phyloP scores from a whole-genome alignment of 306 rosid genomes.

The Glycyrrhiza uralensis region DNA sequence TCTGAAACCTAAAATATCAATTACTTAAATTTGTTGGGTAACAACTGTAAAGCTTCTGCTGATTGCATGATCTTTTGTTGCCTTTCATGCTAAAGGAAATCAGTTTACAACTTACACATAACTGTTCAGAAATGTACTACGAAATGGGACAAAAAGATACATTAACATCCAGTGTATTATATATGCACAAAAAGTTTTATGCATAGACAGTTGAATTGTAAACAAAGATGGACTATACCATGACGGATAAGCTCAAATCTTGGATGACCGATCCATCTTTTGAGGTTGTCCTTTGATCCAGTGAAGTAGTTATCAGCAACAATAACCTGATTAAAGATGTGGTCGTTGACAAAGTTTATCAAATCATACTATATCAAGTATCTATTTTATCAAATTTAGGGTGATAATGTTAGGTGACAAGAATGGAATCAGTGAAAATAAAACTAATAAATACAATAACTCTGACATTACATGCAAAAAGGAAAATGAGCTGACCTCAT shows the following conservation, averaged over 20 bases:
- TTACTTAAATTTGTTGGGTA: background rate
- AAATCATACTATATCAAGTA: background rate
- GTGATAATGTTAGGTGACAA: background rate
- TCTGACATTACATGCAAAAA: constrained; percentile 1
- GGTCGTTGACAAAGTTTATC: background rate
- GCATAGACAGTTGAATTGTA: background rate
- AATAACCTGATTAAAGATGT: constrained; percentile 57
- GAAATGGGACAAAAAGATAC: background rate
- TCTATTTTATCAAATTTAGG: constrained; percentile 1
- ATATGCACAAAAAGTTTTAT: background rate
- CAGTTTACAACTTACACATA: constrained; percentile 2
- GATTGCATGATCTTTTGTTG: background rate
- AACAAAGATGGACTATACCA: constrained; percentile 48
- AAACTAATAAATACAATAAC: background rate
- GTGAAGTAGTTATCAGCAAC: constrained; percentile 96
- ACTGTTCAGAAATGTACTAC: constrained; percentile 3
- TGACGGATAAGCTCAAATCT: constrained; percentile 98
- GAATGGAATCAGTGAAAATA: background rate
- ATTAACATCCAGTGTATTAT: background rate
- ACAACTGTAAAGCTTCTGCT: constrained; percentile 4
- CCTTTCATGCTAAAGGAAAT: background rate
- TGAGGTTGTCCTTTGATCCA: constrained; percentile 90
- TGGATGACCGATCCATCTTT: constrained; percentile 92
- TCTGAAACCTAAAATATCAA: background rate
- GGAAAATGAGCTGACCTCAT: constrained; percentile 57